Evolutionary conservation across 2,329 filamentous ascomycete species (phyloP), one percentile per base, ranked within the genome.

Genomic region (Torrubiella hemipterigena): DNA sequence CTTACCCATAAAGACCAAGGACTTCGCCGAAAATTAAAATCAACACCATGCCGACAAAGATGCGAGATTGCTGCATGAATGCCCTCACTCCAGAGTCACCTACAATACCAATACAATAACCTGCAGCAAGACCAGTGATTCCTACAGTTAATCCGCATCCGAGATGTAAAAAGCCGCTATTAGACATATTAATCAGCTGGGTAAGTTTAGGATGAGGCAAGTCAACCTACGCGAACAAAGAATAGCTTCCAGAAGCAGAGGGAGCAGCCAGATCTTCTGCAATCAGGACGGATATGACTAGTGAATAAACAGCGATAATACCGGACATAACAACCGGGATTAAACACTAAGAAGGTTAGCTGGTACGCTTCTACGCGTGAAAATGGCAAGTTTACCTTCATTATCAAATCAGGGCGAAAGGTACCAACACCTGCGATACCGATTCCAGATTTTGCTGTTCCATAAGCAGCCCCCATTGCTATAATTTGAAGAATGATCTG

Each of bases 11-110:
- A 19, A 98, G 77, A 56, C 91, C 91, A 53, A 98, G 56, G 13
- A 98, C 91, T 67, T 98, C 91, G 35, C 85, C 91, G 54, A 98
- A 98, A 73, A 98, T 98, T 41, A 96, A 71, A 45, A 96, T 96
- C 48, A 98, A 63, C 28, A 98, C 89, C 91, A 96, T 96, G 57
- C 91, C 91, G 30, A 98, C 91, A 47, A 95, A 98, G 43, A 98
- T 81, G 41, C 89, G 75, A 30, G 83, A 93, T 59, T 98, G 91
- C 49, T 85, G 76, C 86, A 98, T 94, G 63, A 93, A 96, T 35
- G 86, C 78, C 46, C 91, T 77, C 32, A 96, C 89, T 38, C 91
- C 87, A 60, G 78, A 80, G 62, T 98, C 93, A 43, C 91, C 91
- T 15, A 98, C 89, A 39, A 94, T 74, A 33, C 91, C 91, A 56